phyloP scores from a whole-genome alignment of 129 eudicot species.

The Kitagawia praeruptora region DNA sequence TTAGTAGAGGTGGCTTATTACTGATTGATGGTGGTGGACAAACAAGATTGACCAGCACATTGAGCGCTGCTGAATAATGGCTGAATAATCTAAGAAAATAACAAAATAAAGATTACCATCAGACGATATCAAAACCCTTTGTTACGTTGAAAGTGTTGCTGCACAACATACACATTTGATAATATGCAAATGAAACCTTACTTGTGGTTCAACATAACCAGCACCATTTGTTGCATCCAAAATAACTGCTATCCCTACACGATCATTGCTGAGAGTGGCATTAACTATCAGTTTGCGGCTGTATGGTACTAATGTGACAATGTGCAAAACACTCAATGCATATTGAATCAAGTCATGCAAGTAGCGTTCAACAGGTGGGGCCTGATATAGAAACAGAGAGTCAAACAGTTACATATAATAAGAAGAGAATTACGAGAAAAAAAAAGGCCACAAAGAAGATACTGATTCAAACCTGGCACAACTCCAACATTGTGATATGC shows the following conservation, averaged over 20 bases:
- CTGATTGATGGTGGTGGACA: slow-evolving; percentile 98
- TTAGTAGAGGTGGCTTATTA: slow-evolving; percentile 48
- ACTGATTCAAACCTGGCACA: slow-evolving; percentile 63
- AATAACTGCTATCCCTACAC: slow-evolving; percentile 93
- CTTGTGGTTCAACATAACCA: slow-evolving; percentile 86
- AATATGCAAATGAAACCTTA: slow-evolving; percentile 17
- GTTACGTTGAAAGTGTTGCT: not conserved
- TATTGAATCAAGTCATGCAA: slow-evolving; percentile 96
- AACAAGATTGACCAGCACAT: slow-evolving; percentile 79
- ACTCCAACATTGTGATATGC: slow-evolving; percentile 74
- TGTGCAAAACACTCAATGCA: slow-evolving; percentile 86
- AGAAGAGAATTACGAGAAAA: not conserved
- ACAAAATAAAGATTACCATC: not conserved
- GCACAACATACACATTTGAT: not conserved
- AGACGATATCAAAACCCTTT: not conserved
- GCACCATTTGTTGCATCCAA: slow-evolving; percentile 87
- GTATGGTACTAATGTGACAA: slow-evolving; percentile 74
- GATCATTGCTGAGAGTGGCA: slow-evolving; percentile 89
- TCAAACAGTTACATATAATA: not conserved
- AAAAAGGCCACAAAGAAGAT: no score
- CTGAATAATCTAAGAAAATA: slow-evolving; percentile 63
- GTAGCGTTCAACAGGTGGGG: slow-evolving; percentile 91
- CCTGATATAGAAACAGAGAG: slow-evolving; percentile 32
- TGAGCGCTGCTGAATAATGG: slow-evolving; percentile 81
- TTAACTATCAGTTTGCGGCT: slow-evolving; percentile 68